These are phyloP conservation scores for Stevia rebaudiana DNA, from an alignment of 140 eudicot genomes.

Conservation along the genomic window DNA sequence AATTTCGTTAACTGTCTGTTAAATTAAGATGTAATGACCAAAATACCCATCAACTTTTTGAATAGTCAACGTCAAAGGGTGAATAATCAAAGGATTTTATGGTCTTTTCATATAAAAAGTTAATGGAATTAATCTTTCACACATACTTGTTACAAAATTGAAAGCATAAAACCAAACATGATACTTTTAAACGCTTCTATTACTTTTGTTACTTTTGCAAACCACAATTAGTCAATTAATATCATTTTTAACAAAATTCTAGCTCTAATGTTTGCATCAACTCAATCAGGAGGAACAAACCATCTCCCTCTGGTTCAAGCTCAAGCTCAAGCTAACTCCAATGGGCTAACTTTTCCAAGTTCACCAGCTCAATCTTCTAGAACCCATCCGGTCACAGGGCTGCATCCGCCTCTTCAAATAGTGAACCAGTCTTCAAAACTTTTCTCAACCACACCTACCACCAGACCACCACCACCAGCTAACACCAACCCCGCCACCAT, in stretches of 20 bases:
- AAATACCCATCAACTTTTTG: no score
- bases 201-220: no score
- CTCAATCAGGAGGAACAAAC: conserved; percentile 27
- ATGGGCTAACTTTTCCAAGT: conserved; percentile 16
- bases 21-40: no score
- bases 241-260: not conserved
- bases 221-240: no score
- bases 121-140: no score
- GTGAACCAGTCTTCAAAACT: conserved; percentile 28
- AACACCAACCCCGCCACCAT: conserved; percentile 2
- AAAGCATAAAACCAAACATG: no score
- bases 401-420: conserved; percentile 21
- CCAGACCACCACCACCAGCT: conserved; percentile 39
- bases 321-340: conserved; percentile 26
- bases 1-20: no score
- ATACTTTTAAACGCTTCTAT: no score
- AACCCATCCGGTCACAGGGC: conserved; percentile 17
- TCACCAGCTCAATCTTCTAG: conserved; percentile 34
- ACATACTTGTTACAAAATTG: no score
- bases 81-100: no score
- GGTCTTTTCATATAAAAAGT: no score
- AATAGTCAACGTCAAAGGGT: no score
- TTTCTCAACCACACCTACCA: conserved; percentile 28
- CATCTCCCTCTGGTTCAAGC: conserved; percentile 24
- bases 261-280: conserved; percentile 22